Conservation (phyloP, 2,329 filamentous ascomycete genomes). For the Akanthomyces dipterigenus region DNA sequence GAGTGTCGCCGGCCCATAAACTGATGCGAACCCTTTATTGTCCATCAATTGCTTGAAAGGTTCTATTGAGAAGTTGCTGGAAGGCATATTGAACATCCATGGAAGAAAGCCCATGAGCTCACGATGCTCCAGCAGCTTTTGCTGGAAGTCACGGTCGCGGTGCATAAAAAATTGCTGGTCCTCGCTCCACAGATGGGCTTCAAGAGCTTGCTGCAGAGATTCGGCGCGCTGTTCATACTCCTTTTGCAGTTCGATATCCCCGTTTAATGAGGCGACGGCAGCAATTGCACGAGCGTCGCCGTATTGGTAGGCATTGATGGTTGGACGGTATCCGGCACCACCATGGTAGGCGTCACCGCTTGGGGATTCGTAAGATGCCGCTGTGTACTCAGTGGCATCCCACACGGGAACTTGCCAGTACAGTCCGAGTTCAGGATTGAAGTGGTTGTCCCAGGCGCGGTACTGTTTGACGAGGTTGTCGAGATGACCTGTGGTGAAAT, state of each 20-base stretch:
- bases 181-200: conserved; percentile 30
- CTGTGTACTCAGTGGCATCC: conserved; percentile 37
- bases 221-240: conserved; percentile 28
- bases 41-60: conserved; percentile 14
- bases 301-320: conserved; percentile 37
- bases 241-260: conserved; percentile 21
- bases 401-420: conserved; percentile 36
- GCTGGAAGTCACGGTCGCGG: conserved; percentile 25
- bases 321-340: conserved; percentile 35
- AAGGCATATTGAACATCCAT: conserved; percentile 34
- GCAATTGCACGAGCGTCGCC: conserved; percentile 35
- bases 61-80: conserved; percentile 21
- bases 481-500: conserved; percentile 31
- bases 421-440: conserved; percentile 28
- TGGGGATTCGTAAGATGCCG: conserved; percentile 18
- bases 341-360: conserved; percentile 25
- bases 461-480: conserved; percentile 33
- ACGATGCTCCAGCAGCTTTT: conserved; percentile 27
- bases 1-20: conserved; percentile 35
- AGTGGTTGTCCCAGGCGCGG: conserved; percentile 31
- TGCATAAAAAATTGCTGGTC: conserved; percentile 33
- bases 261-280: conserved; percentile 27
- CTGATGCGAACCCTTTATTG: conserved; percentile 27
- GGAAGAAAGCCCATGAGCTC: conserved; percentile 37
- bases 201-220: conserved; percentile 27